phyloP scores from a whole-genome alignment of 768 basidiomycete species.

The Auricularia cornea region DNA sequence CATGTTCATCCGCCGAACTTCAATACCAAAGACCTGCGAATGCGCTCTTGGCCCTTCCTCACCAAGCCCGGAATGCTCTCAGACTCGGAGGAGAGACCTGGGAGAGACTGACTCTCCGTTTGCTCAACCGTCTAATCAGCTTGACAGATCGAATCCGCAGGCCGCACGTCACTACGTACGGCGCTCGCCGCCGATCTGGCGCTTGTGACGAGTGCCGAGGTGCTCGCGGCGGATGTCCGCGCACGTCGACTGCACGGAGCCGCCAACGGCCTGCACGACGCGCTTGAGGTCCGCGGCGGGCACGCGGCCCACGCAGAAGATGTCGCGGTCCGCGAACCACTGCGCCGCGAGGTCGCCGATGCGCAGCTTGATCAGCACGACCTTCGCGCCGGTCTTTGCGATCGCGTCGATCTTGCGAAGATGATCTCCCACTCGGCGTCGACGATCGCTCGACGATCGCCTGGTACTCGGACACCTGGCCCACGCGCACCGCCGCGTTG shows the following conservation, averaged over 20 bases:
- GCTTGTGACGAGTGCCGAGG: slow-evolving; percentile 94
- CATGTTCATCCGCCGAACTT: too few relatives aligned
- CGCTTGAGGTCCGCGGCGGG: slow-evolving; percentile 81
- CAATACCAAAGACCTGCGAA: too few relatives aligned
- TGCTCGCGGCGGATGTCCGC: slow-evolving; percentile 86
- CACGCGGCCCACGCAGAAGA: slow-evolving; percentile 98
- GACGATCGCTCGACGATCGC: too few relatives aligned
- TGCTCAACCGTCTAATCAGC: too few relatives aligned
- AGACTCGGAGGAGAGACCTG: too few relatives aligned
- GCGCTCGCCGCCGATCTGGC: slow-evolving; percentile 94
- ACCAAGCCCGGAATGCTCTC: too few relatives aligned
- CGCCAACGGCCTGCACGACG: slow-evolving; percentile 93
- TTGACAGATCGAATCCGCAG: too few relatives aligned
- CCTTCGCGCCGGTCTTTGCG: slow-evolving; percentile 91
- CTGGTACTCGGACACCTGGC: slow-evolving; percentile 95
- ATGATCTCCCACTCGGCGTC: slow-evolving; percentile 99
- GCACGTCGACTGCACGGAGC: slow-evolving; percentile 90
- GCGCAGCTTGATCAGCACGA: slow-evolving; percentile 94
- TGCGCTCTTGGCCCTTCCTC: too few relatives aligned
- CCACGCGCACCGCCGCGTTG: slow-evolving; percentile 96
- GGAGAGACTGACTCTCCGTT: too few relatives aligned
- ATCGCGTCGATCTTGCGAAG: slow-evolving; percentile 95
- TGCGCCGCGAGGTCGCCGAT: slow-evolving; percentile 98
- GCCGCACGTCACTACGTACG: slow-evolving; percentile 91
- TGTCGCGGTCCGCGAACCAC: slow-evolving; percentile 98